Evolutionary conservation across 352 stramenopile genomes (phyloP).

Genomic region (Phytophthora hybrid): DNA sequence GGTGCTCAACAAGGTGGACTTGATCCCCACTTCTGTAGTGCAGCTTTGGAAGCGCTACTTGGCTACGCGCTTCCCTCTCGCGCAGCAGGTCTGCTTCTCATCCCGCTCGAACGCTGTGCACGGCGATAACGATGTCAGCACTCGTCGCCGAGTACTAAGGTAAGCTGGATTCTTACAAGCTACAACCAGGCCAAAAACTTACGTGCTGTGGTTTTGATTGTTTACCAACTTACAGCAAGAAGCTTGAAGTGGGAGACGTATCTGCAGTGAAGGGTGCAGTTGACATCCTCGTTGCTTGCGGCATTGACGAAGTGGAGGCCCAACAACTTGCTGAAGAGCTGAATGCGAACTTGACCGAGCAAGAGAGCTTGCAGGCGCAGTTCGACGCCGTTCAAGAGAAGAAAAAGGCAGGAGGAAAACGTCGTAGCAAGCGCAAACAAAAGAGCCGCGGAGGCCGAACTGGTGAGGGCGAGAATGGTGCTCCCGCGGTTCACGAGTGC

Average conservation of each 20-base stretch:
- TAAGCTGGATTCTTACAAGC: slow-evolving; percentile 7
- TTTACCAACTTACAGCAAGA: slow-evolving; percentile 53
- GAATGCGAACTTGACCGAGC: slow-evolving; percentile 48
- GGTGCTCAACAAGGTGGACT: slow-evolving; percentile 89
- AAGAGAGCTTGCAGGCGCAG: slow-evolving; percentile 45
- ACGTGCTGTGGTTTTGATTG: neutral
- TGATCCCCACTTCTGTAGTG: slow-evolving; percentile 69
- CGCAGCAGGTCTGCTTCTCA: slow-evolving; percentile 79
- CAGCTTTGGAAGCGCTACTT: slow-evolving; percentile 77
- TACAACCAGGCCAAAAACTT: neutral
- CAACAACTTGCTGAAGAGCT: slow-evolving; percentile 73
- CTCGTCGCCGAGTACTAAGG: slow-evolving; percentile 75
- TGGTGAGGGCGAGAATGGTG: slow-evolving; percentile 20
- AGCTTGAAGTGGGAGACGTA: slow-evolving; percentile 77
- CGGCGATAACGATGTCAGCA: slow-evolving; percentile 71
- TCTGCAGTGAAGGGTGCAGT: slow-evolving; percentile 71
- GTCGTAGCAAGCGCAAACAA: slow-evolving; percentile 65
- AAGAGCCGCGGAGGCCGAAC: slow-evolving; percentile 50
- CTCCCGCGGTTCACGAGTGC: slow-evolving; percentile 43
- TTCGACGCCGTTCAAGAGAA: slow-evolving; percentile 43
- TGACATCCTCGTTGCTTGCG: slow-evolving; percentile 76
- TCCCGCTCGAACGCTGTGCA: slow-evolving; percentile 79
- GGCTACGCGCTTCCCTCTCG: slow-evolving; percentile 67
- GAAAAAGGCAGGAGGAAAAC: slow-evolving; percentile 53
- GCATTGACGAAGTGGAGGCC: slow-evolving; percentile 58